These are phyloP conservation scores for Suillus subluteus DNA, from an alignment of 768 basidiomycete species.

Conservation along the genomic window DNA sequence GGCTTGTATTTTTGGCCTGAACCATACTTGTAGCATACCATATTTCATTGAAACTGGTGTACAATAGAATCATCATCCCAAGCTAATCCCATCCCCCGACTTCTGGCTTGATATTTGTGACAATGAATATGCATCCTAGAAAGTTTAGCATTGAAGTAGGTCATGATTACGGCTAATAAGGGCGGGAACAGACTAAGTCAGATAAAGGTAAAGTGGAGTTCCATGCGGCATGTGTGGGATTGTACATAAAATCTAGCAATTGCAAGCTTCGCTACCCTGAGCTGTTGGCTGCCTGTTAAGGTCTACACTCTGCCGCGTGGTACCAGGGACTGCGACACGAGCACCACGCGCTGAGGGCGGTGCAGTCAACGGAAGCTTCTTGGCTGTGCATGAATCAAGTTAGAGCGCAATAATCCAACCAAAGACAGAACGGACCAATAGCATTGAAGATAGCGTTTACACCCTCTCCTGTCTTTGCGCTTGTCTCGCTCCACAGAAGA, in stretches of 20 bases:
- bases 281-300: slow-evolving; percentile 68
- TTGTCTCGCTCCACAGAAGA: slow-evolving; percentile 90
- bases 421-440: slow-evolving; percentile 61
- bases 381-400: slow-evolving; percentile 51
- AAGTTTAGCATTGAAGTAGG: slow-evolving; percentile 32
- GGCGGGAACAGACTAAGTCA: slow-evolving; percentile 18
- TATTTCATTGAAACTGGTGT: neutral
- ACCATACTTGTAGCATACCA: neutral
- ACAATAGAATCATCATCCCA: neutral
- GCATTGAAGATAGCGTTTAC: slow-evolving; percentile 85
- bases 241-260: slow-evolving; percentile 54
- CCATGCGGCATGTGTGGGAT: slow-evolving; percentile 5
- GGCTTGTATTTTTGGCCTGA: neutral
- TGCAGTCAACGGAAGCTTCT: slow-evolving; percentile 86
- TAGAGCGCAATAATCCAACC: neutral
- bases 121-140: slow-evolving; percentile 18
- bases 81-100: neutral
- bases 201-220: slow-evolving; percentile 13
- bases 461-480: slow-evolving; percentile 87
- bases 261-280: slow-evolving; percentile 67
- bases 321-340: slow-evolving; percentile 53
- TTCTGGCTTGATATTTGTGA: neutral
- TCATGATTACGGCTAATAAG: slow-evolving; percentile 35
- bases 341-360: slow-evolving; percentile 62
- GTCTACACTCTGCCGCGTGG: slow-evolving; percentile 69